These are phyloP conservation scores for Melampsora larici-populina DNA, from an alignment of 1,284 basidiomycete genomes.

Conservation along the genomic window DNA sequence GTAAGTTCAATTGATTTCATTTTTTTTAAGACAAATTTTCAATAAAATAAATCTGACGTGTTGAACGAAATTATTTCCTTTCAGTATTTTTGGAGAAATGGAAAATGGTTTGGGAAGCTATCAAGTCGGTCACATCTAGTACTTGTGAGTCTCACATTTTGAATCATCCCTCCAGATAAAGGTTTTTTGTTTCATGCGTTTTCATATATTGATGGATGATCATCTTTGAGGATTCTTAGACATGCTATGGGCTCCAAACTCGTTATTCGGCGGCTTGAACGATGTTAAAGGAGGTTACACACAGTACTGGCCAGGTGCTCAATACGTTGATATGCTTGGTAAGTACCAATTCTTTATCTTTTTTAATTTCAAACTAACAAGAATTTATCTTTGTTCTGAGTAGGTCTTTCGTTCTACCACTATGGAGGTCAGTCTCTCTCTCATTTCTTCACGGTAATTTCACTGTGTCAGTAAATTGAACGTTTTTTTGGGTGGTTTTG, in stretches of 20 bases:
- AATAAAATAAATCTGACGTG: background rate
- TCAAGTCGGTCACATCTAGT: constrained; percentile 13
- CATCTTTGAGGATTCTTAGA: background rate
- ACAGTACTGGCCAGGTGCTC: constrained; percentile 34
- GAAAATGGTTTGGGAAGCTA: constrained; percentile 22
- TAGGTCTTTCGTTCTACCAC: constrained; percentile 41
- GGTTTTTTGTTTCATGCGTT: background rate
- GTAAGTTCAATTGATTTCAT: background rate
- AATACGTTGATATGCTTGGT: constrained; percentile 36
- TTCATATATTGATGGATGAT: too few species aligned
- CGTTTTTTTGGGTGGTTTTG: background rate
- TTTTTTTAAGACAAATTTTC: too few species aligned
- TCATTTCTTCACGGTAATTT: background rate
- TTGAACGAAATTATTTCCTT: background rate
- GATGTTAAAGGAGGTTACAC: constrained; percentile 29
- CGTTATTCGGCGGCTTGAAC: constrained; percentile 16
- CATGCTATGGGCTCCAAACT: constrained; percentile 41
- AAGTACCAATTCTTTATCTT: background rate
- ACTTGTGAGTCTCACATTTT: constrained; percentile 23
- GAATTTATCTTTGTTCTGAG: background rate
- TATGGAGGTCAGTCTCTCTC: constrained; percentile 29
- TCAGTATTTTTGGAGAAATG: constrained; percentile 38
- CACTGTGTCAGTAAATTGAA: background rate
- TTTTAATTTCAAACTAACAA: background rate
- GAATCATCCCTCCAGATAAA: background rate